Percentiles rank a stretch among this genome's conserved stretches.
Conservation (phyloP, 768 basidiomycete species). For the Podaxis pistillaris region DNA sequence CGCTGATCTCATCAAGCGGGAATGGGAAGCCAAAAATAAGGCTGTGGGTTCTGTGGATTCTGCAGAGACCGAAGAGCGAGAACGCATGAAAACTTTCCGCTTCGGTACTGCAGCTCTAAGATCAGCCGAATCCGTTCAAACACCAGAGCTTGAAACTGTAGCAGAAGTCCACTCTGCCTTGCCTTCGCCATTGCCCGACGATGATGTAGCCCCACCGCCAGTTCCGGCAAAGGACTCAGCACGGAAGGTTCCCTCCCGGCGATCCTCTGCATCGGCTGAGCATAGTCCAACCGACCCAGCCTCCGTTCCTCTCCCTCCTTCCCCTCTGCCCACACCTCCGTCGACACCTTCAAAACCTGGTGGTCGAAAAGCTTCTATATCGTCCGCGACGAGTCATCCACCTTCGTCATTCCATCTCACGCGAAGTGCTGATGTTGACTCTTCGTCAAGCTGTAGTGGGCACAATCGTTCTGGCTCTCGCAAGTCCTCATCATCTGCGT, state of each 20-base stretch:
- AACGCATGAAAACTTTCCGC: constrained; percentile 32
- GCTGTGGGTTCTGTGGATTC: constrained; percentile 12
- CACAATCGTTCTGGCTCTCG: constrained; percentile 6
- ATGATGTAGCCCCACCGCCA: constrained; percentile 1
- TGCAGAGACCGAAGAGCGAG: constrained; percentile 21
- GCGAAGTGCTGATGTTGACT: not conserved
- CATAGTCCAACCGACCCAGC: not conserved
- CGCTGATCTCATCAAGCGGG: constrained; percentile 51
- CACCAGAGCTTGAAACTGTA: not conserved
- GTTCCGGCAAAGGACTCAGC: not conserved
- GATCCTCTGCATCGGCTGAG: constrained; percentile 2
- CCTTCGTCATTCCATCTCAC: not conserved
- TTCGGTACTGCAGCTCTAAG: constrained; percentile 26
- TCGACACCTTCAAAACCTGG: constrained; percentile 12
- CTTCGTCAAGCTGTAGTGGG: not conserved
- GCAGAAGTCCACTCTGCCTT: constrained; percentile 6
- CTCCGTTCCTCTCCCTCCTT: constrained; percentile 16
- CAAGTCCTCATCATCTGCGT: constrained; percentile 12
- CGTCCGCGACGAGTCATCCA: not conserved
- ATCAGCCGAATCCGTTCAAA: not conserved
- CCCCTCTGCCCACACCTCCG: constrained; percentile 9
- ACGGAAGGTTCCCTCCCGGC: constrained; percentile 1
- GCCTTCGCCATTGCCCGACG: constrained; percentile 3
- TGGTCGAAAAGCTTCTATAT: not conserved
- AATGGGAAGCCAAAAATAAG: constrained; percentile 48